Conservation (phyloP, 2,329 filamentous ascomycete species). For the Botrytis paeoniae region DNA sequence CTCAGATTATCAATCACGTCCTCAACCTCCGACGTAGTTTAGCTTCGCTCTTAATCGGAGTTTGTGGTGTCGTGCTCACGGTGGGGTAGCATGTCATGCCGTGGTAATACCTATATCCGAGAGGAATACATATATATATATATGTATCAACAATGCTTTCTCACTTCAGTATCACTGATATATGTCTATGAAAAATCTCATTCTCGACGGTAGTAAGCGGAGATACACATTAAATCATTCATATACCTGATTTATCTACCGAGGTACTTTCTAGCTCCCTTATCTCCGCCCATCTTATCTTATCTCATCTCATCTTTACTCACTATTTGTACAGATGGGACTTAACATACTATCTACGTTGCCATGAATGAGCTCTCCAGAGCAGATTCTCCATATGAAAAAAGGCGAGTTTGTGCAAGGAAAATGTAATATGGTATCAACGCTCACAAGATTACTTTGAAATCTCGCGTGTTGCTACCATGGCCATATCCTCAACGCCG, state of each 20-base stretch:
- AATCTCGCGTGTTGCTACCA: conserved; percentile 9
- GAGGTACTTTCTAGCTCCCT: background rate
- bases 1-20: background rate
- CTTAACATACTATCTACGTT: conserved; percentile 1
- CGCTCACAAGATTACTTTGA: conserved; percentile 18
- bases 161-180: background rate
- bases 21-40: background rate
- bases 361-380: background rate
- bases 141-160: background rate
- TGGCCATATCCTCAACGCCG: conserved; percentile 30
- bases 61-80: background rate
- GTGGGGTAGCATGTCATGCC: background rate
- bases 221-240: background rate
- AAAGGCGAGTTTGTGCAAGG: conserved; percentile 10
- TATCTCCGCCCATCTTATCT: background rate
- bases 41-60: conserved; percentile 6
- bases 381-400: conserved; percentile 16
- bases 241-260: background rate
- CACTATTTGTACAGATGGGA: conserved; percentile 9
- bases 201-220: background rate
- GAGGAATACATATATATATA: background rate
- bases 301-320: background rate
- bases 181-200: no score
- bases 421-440: conserved; percentile 25
- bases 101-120: background rate